A percentile compares a stretch with the other conserved stretches of the same genome.
These are phyloP conservation scores for Lactifluus subvellereus DNA, from an alignment of 768 basidiomycete genomes.

Conservation along the genomic window DNA sequence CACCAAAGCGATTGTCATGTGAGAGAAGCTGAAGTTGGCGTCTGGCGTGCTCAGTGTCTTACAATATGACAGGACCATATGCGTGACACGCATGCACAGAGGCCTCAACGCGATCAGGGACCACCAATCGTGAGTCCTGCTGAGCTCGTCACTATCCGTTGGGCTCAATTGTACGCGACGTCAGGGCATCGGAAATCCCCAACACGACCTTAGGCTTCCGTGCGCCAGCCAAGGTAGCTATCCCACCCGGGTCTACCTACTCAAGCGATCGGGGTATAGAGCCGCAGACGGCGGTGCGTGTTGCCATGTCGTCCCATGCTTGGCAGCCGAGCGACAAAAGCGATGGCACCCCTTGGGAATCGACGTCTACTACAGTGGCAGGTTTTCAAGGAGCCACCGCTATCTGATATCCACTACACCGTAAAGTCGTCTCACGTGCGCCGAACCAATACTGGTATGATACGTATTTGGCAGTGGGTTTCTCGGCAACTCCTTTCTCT, in stretches of 20 bases:
- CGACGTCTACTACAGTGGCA: too few relatives aligned
- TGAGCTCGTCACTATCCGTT: not conserved
- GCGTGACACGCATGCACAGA: conserved; percentile 15
- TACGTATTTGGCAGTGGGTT: conserved; percentile 52
- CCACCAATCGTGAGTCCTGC: not conserved
- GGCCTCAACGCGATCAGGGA: not conserved
- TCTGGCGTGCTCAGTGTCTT: not conserved
- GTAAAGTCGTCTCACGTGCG: not conserved
- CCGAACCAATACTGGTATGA: not conserved
- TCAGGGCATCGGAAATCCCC: not conserved
- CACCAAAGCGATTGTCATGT: conserved; percentile 9
- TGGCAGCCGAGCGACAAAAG: not conserved
- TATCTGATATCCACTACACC: not conserved
- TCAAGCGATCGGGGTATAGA: not conserved
- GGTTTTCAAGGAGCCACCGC: not conserved
- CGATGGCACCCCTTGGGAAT: not conserved
- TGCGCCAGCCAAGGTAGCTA: not conserved
- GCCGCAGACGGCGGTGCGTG: not conserved
- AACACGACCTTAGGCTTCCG: not conserved
- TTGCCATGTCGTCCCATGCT: not conserved
- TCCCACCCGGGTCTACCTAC: too few relatives aligned
- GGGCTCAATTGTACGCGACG: not conserved
- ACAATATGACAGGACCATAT: conserved; percentile 12
- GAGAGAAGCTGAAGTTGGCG: not conserved
- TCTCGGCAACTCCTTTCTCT: conserved; percentile 52